Percentiles rank a stretch among this genome's conserved stretches.
Evolutionary conservation across 257 asterid species (phyloP).

Genomic region (Solanum peruvianum): DNA sequence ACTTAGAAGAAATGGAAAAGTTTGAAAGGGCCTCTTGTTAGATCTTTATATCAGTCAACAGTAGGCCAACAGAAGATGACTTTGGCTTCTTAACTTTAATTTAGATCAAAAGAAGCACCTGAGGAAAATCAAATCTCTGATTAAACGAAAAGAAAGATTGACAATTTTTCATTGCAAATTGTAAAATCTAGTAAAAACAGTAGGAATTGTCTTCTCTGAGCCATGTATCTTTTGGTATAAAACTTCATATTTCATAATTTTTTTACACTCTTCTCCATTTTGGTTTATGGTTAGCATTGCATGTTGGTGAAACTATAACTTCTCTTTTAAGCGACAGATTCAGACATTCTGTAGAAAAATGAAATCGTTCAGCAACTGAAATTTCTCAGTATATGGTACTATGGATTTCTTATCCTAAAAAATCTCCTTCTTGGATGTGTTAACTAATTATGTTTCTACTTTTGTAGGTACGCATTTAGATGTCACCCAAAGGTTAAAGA

Average conservation of each 20-base stretch:
- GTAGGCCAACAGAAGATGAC: neutral
- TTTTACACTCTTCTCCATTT: neutral
- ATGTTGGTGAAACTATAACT: neutral
- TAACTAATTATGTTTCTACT: conserved; percentile 1
- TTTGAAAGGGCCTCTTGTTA: neutral
- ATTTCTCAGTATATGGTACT: neutral
- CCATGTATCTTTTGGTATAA: neutral
- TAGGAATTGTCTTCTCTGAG: neutral
- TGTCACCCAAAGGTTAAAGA: conserved; percentile 65
- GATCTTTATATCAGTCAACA: neutral
- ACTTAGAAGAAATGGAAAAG: neutral
- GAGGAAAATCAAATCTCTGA: neutral
- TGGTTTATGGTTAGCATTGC: neutral
- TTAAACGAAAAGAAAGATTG: neutral
- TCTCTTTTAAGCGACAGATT: neutral
- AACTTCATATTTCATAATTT: neutral
- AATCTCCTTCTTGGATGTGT: neutral
- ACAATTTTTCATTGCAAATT: neutral
- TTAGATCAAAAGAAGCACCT: neutral
- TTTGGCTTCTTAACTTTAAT: neutral
- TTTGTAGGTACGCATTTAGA: conserved; percentile 70
- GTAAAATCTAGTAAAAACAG: neutral
- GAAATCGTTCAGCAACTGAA: neutral
- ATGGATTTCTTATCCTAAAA: neutral
- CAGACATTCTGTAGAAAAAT: neutral